Conservation (phyloP, 2,329 filamentous ascomycete genomes). For the Pseudocercospora eumusae region DNA sequence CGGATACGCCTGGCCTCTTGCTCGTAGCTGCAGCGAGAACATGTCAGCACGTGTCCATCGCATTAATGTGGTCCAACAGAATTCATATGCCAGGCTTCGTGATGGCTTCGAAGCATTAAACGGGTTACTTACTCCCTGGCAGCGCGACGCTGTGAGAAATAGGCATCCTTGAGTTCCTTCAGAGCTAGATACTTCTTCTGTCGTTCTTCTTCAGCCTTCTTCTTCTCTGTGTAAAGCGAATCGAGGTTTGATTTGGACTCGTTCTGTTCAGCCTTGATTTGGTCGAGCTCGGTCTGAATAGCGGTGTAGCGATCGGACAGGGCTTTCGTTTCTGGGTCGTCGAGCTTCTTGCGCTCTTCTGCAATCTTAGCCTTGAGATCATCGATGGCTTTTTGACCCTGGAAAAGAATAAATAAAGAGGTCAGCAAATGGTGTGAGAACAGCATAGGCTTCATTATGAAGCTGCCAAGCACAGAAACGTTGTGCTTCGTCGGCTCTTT, state of each 20-base stretch:
- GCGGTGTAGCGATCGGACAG: constrained; percentile 82
- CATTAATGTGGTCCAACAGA: background rate
- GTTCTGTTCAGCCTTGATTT: constrained; percentile 89
- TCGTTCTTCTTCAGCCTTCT: constrained; percentile 79
- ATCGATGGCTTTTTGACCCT: constrained; percentile 78
- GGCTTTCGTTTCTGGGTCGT: constrained; percentile 88
- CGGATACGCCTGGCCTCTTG: constrained; percentile 75
- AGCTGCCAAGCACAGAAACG: background rate
- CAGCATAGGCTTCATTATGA: background rate
- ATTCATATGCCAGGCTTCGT: background rate
- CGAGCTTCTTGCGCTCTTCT: constrained; percentile 82
- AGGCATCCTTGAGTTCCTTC: constrained; percentile 85
- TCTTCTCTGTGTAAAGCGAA: constrained; percentile 78
- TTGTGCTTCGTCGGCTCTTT: background rate
- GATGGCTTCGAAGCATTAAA: background rate
- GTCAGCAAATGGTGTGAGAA: background rate
- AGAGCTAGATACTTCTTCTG: constrained; percentile 81
- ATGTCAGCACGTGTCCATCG: background rate
- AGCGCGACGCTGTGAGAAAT: constrained; percentile 80
- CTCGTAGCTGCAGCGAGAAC: constrained; percentile 58
- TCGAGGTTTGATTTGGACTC: constrained; percentile 86
- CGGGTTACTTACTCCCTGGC: constrained; percentile 57
- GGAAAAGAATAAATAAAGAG: background rate
- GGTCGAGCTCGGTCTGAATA: constrained; percentile 84
- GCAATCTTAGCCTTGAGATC: constrained; percentile 84